Evolutionary conservation across 495 filamentous ascomycete species (phyloP).

Genomic region (Penicillium goetzii): DNA sequence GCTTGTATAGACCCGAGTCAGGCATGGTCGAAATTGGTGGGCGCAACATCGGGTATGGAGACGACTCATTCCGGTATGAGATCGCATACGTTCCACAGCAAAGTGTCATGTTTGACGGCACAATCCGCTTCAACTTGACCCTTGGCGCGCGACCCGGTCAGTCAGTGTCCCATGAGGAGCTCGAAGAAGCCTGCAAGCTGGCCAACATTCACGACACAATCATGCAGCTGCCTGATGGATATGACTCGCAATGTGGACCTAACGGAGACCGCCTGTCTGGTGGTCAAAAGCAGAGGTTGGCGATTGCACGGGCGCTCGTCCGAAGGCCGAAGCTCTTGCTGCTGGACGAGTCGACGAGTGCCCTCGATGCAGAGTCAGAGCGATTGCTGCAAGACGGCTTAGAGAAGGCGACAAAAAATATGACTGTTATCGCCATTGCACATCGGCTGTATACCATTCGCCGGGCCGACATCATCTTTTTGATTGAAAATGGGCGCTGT

Average conservation of each 20-base stretch:
- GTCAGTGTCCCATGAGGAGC: conserved; percentile 48
- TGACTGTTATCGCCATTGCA: conserved; percentile 74
- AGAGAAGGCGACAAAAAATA: conserved; percentile 63
- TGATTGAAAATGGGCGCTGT: conserved; percentile 4
- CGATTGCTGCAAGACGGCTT: conserved; percentile 68
- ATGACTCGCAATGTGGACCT: conserved; percentile 62
- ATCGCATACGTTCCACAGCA: conserved; percentile 58
- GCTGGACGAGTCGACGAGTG: conserved; percentile 75
- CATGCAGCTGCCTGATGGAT: conserved; percentile 58
- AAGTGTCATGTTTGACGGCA: conserved; percentile 54
- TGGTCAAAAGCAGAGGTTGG: conserved; percentile 73
- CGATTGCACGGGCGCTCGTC: conserved; percentile 73
- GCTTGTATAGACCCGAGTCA: conserved; percentile 60
- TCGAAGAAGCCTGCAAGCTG: conserved; percentile 56
- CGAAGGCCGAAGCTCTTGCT: conserved; percentile 68
- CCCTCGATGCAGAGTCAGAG: conserved; percentile 74
- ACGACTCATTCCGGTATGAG: conserved; percentile 44
- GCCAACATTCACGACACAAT: conserved; percentile 63
- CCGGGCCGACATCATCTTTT: conserved; percentile 71
- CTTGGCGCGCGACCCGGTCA: conserved; percentile 48
- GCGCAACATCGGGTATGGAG: conserved; percentile 40
- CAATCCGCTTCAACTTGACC: conserved; percentile 52
- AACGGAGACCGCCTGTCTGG: conserved; percentile 66
- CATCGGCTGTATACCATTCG: conserved; percentile 73
- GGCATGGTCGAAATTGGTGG: conserved; percentile 45